Evolutionary conservation across 768 basidiomycete genomes (phyloP).

Genomic region (Udeniomyces megalosporus): DNA sequence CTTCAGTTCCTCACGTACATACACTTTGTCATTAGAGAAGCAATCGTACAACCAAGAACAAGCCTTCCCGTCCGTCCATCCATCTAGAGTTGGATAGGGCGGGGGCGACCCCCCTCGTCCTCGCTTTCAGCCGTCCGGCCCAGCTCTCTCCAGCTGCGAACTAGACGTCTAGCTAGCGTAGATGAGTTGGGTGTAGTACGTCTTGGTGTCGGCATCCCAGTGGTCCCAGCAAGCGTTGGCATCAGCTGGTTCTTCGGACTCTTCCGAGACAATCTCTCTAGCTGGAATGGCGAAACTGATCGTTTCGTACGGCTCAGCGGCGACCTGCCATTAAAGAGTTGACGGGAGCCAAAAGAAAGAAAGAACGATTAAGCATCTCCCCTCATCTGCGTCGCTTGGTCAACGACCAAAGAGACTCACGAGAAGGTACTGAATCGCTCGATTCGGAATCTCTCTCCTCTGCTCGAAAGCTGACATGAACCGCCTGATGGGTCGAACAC

Average conservation of each 20-base stretch:
- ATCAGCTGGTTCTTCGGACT: slow-evolving; percentile 45
- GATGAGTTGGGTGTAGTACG: slow-evolving; percentile 33
- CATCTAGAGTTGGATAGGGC: neutral
- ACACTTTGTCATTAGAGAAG: neutral
- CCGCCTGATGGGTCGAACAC: slow-evolving; percentile 64
- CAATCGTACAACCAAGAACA: neutral
- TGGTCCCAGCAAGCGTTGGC: slow-evolving; percentile 55
- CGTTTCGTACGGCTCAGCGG: slow-evolving; percentile 98
- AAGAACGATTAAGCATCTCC: too few relatives aligned
- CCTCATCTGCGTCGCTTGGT: too few relatives aligned
- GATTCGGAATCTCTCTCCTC: slow-evolving; percentile 84
- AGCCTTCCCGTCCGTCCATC: neutral
- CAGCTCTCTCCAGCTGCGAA: too few relatives aligned
- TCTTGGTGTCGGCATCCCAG: slow-evolving; percentile 98
- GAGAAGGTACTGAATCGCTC: slow-evolving; percentile 92
- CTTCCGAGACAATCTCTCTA: slow-evolving; percentile 52
- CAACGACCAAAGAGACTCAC: slow-evolving; percentile 38
- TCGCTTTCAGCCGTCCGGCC: too few relatives aligned
- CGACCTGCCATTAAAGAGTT: slow-evolving; percentile 44
- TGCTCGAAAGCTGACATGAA: slow-evolving; percentile 99
- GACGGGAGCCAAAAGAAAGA: neutral
- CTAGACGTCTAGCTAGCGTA: neutral
- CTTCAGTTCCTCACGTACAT: too few relatives aligned
- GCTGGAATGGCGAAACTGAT: slow-evolving; percentile 98
- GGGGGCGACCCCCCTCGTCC: too few relatives aligned